Evolutionary conservation across 2,329 filamentous ascomycete species (phyloP).

Genomic region (Xylaria polymorpha): DNA sequence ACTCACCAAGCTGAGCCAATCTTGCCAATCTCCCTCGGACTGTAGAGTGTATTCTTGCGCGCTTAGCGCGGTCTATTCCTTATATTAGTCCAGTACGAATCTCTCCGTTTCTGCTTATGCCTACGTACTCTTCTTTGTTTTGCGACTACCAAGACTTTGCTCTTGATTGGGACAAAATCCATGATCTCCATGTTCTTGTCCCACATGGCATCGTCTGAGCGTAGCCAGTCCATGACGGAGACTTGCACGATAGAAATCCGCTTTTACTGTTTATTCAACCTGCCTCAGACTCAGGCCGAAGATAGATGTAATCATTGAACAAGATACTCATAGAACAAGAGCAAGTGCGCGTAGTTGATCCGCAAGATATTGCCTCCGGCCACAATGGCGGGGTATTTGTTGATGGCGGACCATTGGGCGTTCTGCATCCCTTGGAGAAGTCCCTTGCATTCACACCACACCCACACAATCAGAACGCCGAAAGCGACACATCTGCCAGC

Average conservation of each 20-base stretch:
- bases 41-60: slow-evolving; percentile 5
- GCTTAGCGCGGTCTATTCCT: neutral
- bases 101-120: neutral
- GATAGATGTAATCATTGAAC: neutral
- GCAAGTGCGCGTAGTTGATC: neutral
- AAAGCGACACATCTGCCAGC: neutral
- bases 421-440: slow-evolving; percentile 4
- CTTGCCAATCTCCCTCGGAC: slow-evolving; percentile 26
- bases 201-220: slow-evolving; percentile 19
- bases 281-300: neutral
- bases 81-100: neutral
- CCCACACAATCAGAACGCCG: neutral
- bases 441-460: neutral
- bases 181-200: slow-evolving; percentile 22
- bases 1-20: slow-evolving; percentile 18
- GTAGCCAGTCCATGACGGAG: slow-evolving; percentile 25
- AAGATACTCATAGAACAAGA: neutral
- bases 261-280: neutral
- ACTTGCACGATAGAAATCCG: neutral
- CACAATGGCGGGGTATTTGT: neutral
- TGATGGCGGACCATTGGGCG: neutral
- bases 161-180: slow-evolving; percentile 9
- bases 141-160: slow-evolving; percentile 10
- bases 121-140: slow-evolving; percentile 5
- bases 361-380: neutral